Evolutionary conservation across 2,329 filamentous ascomycete species (phyloP).

Genomic region (Penicillium decumbens): DNA sequence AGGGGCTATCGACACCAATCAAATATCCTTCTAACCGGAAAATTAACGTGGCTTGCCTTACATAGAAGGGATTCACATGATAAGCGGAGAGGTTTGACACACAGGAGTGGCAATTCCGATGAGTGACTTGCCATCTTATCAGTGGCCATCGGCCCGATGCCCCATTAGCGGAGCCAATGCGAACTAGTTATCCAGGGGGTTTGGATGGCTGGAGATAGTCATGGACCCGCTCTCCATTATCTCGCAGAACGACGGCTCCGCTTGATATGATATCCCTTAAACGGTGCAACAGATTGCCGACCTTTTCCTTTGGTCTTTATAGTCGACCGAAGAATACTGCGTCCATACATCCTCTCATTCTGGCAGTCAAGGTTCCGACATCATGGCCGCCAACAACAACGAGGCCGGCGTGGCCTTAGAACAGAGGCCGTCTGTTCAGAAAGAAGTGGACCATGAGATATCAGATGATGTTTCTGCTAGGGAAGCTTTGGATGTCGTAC

Average conservation of each 20-base stretch:
- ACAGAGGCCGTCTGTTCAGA: conserved; percentile 11
- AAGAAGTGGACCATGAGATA: conserved; percentile 7
- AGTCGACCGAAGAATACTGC: background rate
- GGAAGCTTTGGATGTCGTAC: conserved; percentile 23
- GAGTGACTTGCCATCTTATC: conserved; percentile 9
- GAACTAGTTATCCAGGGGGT: background rate
- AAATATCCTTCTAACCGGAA: background rate
- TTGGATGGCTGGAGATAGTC: background rate
- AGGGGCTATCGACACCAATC: background rate
- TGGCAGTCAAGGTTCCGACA: background rate
- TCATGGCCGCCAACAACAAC: conserved; percentile 3
- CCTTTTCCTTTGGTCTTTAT: background rate
- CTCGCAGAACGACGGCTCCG: conserved; percentile 1
- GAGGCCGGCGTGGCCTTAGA: conserved; percentile 9
- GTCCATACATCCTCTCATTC: background rate
- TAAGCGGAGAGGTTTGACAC: background rate
- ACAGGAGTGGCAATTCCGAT: conserved; percentile 3
- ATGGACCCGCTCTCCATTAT: conserved; percentile 1
- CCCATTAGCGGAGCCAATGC: conserved; percentile 4
- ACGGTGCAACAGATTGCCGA: background rate
- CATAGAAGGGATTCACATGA: background rate
- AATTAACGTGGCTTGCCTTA: background rate
- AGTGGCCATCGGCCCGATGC: conserved; percentile 15
- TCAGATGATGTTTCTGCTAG: conserved; percentile 13
- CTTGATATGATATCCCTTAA: background rate